Evolutionary conservation across 1,284 basidiomycete species (phyloP), one percentile per base, ranked within the genome.

Genomic region (Butyriboletus appendiculatus): DNA sequence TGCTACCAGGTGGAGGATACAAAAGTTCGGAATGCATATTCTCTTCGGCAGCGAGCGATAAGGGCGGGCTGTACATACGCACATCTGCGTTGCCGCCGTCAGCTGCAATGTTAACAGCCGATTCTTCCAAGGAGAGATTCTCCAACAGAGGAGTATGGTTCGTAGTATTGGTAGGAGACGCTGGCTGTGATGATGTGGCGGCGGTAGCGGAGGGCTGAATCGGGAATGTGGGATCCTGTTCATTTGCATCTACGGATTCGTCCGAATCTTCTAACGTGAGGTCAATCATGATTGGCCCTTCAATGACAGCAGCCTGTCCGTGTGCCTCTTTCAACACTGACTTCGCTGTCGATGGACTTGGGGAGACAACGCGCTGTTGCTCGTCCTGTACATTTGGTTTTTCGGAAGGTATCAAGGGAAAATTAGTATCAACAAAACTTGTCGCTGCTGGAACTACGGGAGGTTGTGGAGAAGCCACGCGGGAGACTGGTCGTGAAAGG

Each of bases 261-360:
- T 59, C 65, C 37, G 63, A 64, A 48, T 67, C 58, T 0, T 66
- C 66, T 37, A 57, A 33, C 24, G 66, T 71, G 44, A 67, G 62
- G 44, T 71, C 66, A 24, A 71, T 69, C 54, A 55, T 62, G 52
- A 66, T 61, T 59, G 65, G 61, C 30, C 42, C 59, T 18, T 57
- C 46, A n/a, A 44, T 45, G 26, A 37, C 41, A 45, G 34, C 7
- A 35, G 41, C 18, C 26, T 24, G 45, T 59, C n/a, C 38, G 9
- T 10, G 16, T 35, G 55, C 30, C 39, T 56, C 48, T 35, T 50
- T 28, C 18, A 28, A 38, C 24, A 32, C 33, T 43, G 45, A 26
- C 11, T 52, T 53, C 20, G n/a, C 32, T 34, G 26, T 41, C 41
- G 42, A 40, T 24, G 28, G 22, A 18, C 30, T 15, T 14, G 30